Percentiles rank a stretch among this genome's conserved stretches.
These are phyloP conservation scores for Geosiphon pyriformis DNA, from an alignment of 192 early-diverging fungal genomes.

Conservation along the genomic window DNA sequence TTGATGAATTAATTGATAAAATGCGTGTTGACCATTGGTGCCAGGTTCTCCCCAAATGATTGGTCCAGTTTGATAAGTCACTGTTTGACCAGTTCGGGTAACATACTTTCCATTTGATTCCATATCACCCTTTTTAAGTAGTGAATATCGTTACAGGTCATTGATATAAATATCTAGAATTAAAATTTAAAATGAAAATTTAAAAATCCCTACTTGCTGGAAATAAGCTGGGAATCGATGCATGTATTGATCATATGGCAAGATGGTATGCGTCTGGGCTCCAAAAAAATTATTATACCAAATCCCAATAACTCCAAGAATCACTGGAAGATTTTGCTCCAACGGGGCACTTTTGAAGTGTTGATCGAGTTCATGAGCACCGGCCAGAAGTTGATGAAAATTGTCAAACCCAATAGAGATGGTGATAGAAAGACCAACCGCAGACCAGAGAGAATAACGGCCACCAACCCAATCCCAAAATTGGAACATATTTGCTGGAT, in stretches of 20 bases:
- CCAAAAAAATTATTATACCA: slow-evolving; percentile 99
- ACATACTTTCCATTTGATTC: slow-evolving; percentile 98
- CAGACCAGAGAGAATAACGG: slow-evolving; percentile 98
- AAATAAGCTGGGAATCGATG: slow-evolving; percentile 98
- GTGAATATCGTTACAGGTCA: too few species aligned
- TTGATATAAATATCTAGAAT: too few species aligned
- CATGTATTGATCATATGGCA: slow-evolving; percentile 99
- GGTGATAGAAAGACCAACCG: slow-evolving; percentile 95
- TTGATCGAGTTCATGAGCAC: slow-evolving; percentile 94
- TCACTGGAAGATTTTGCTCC: slow-evolving; percentile 89
- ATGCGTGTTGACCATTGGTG: slow-evolving; percentile 99
- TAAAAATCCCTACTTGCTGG: slow-evolving; percentile 64
- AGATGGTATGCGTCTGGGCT: slow-evolving; percentile 86
- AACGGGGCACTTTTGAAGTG: slow-evolving; percentile 90
- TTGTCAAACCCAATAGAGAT: slow-evolving; percentile 94
- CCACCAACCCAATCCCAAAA: slow-evolving; percentile 99
- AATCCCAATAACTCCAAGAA: slow-evolving; percentile 83
- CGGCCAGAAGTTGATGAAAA: slow-evolving; percentile 84
- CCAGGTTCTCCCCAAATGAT: slow-evolving; percentile 99
- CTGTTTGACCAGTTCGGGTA: slow-evolving; percentile 71
- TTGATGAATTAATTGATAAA: slow-evolving; percentile 99
- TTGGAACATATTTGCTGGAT: slow-evolving; percentile 97
- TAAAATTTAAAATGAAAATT: too few species aligned
- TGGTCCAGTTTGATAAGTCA: slow-evolving; percentile 87
- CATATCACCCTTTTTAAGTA: slow-evolving; percentile 97